Conservation (phyloP, 2,329 filamentous ascomycete species). For the Beauveria bassiana region DNA sequence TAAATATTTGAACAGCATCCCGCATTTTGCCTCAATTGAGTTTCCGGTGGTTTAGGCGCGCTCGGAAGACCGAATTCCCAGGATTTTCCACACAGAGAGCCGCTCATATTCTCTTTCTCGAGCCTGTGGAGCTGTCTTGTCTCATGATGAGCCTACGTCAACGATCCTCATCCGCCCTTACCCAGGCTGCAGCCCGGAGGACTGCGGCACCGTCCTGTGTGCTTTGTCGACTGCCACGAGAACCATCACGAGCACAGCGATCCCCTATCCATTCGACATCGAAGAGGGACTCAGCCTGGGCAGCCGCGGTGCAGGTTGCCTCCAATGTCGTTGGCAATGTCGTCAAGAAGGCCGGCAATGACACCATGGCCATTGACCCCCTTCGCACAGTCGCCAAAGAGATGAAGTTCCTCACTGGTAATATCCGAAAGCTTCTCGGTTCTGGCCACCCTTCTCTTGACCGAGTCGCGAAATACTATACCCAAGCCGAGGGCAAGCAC, state of each 20-base stretch:
- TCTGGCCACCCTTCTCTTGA: constrained; percentile 93
- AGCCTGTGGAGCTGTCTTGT: constrained; percentile 4
- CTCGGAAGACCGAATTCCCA: not conserved
- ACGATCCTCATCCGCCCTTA: constrained; percentile 43
- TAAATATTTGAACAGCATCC: not conserved
- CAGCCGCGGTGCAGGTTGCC: constrained; percentile 63
- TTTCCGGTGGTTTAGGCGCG: not conserved
- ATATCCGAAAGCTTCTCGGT: constrained; percentile 86
- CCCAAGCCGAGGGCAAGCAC: constrained; percentile 92
- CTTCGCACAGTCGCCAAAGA: constrained; percentile 88
- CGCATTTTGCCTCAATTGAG: constrained; percentile 9
- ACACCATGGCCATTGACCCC: constrained; percentile 73
- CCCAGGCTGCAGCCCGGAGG: constrained; percentile 27
- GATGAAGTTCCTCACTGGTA: constrained; percentile 91
- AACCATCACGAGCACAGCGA: constrained; percentile 25
- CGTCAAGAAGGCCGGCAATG: constrained; percentile 52
- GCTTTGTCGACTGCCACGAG: constrained; percentile 26
- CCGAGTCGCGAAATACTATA: constrained; percentile 96
- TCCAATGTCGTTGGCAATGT: constrained; percentile 65
- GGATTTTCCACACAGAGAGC: not conserved
- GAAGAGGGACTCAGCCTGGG: constrained; percentile 57
- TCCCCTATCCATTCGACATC: constrained; percentile 35
- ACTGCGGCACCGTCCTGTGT: constrained; percentile 22
- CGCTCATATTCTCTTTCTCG: not conserved
- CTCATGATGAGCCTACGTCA: constrained; percentile 45